Conservation (phyloP, 225 moss, liverwort and hornwort species). For the Neckera pumila region DNA sequence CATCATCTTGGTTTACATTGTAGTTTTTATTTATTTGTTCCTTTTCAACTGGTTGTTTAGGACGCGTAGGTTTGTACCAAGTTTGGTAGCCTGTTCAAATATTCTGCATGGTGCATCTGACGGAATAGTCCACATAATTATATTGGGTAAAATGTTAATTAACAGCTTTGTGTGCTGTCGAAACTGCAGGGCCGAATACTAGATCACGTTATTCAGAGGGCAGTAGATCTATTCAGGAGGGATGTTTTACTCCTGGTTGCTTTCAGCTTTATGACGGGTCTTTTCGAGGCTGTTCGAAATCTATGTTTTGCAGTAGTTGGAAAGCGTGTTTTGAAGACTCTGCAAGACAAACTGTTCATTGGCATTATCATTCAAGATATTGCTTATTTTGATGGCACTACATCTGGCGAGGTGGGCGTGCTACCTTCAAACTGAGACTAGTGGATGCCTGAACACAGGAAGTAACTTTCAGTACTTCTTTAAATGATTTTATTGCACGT, state of each 20-base stretch:
- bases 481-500: background rate
- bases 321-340: constrained; percentile 93
- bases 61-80: background rate
- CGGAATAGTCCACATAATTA: background rate
- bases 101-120: background rate
- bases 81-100: background rate
- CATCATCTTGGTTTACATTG: background rate
- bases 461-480: constrained; percentile 43
- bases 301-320: constrained; percentile 97
- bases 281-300: constrained; percentile 90
- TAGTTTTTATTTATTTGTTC: background rate
- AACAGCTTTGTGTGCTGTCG: background rate
- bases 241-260: constrained; percentile 75
- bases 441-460: constrained; percentile 41
- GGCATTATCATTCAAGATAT: constrained; percentile 95
- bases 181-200: constrained; percentile 80
- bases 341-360: constrained; percentile 91
- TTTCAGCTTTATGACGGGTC: constrained; percentile 80
- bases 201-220: constrained; percentile 84
- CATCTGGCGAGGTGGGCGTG: constrained; percentile 88
- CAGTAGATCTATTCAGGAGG: constrained; percentile 49
- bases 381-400: constrained; percentile 98
- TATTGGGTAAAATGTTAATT: background rate
- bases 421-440: constrained; percentile 43
- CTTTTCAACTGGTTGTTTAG: background rate